Base-by-base conservation (phyloP, 208 protist genomes). In the Leptomonas pyrrhocoris region DNA sequence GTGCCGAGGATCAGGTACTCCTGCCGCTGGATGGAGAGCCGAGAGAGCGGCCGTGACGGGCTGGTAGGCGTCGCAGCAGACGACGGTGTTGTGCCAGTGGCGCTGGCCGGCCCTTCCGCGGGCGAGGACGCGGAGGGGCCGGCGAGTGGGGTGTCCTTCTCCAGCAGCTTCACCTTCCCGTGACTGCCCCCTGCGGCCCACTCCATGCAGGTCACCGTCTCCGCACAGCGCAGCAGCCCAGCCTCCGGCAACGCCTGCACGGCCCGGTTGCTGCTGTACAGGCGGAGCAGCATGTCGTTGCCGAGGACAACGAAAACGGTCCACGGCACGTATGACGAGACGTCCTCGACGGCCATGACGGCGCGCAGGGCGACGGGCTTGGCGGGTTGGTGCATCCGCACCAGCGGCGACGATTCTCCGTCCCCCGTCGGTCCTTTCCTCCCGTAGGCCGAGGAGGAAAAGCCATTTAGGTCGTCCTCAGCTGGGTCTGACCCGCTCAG, bases 141-240 rank as follows among this genome's bases (percentile, higher is more conserved):
- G 18, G 28, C 54, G 11, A 11, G 8, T 21, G 56, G 28, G 2
- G 34, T 5, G 8, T 46, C n/a, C 53, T 49, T 61, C 21, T 59
- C 57, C 54, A 50, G 31, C 30, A 80, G 46, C 31, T 74, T 77
- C 5, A 50, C 50, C 21, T 61, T 55, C 6, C 38, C 75, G 48
- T 34, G 68, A 67, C 34, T 77, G 73, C 74, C 78, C 5, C 50
- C 77, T n/a, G 81, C 73, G 18, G 69, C 61, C 88, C 88, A 94
- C 34, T 90, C 88, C 63, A 90, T 81, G 45, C 75, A 71, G 12
- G 84, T 81, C 18, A 90, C 71, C 15, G 88, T 90, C 58, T 94
- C 85, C 11, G 21, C 18, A 49, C 69, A 89, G 15, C 69, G 72
- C 54, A 94, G 38, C 25, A 80, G 59, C 16, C 76, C 68, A 28